Evolutionary conservation across 108 stramenopile species (phyloP).

Genomic region (Cyclostephanos tholiformis): DNA sequence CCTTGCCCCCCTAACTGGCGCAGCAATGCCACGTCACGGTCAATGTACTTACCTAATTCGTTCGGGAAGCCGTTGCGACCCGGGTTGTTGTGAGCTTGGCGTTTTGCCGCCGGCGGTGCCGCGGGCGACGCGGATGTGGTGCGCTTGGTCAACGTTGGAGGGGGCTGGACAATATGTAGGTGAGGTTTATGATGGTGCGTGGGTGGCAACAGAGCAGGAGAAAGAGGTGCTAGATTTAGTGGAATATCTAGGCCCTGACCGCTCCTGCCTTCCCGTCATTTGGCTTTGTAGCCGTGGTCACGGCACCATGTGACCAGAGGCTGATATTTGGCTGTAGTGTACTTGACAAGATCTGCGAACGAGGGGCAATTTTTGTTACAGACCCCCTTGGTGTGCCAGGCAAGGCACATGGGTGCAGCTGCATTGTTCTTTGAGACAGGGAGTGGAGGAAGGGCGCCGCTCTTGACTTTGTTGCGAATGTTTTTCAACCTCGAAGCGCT

Average conservation of each 20-base stretch:
- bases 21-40: not conserved
- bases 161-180: not conserved
- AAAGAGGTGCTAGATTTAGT: not conserved
- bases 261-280: not conserved
- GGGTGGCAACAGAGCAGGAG: conserved; percentile 4
- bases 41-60: conserved; percentile 12
- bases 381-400: conserved; percentile 10
- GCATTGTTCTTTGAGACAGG: not conserved
- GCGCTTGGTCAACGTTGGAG: no score
- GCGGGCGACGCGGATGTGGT: no score
- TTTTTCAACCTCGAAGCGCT: not conserved
- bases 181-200: not conserved
- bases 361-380: conserved; percentile 8
- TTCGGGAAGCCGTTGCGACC: no score
- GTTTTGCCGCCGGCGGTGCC: no score
- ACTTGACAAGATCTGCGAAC: not conserved
- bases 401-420: conserved; percentile 9
- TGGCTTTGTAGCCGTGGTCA: not conserved
- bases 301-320: conserved; percentile 4
- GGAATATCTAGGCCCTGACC: not conserved
- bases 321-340: not conserved
- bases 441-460: not conserved
- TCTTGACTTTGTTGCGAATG: not conserved
- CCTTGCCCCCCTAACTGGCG: conserved; percentile 2
- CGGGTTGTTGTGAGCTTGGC: no score